Evolutionary conservation across 2,329 filamentous ascomycete genomes (phyloP).

Genomic region (Geoglossum cookeanum): DNA sequence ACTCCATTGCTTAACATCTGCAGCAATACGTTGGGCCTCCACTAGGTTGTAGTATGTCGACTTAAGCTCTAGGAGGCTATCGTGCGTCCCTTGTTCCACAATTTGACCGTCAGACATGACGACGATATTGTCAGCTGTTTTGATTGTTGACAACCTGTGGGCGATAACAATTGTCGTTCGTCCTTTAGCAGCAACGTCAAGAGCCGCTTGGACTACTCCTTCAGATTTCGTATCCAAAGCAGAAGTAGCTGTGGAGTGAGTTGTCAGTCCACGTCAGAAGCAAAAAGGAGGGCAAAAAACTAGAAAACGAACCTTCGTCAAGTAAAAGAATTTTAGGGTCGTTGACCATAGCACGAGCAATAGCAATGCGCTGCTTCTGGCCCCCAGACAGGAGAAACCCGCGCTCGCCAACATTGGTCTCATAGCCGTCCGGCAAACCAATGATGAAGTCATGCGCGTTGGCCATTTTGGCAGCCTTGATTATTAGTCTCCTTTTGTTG

Average conservation of each 20-base stretch:
- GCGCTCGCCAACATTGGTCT: conserved; percentile 88
- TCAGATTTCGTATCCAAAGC: conserved; percentile 90
- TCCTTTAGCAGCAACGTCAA: conserved; percentile 69
- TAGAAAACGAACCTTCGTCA: conserved; percentile 40
- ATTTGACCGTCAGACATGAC: conserved; percentile 78
- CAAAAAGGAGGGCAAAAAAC: background rate
- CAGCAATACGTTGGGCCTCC: conserved; percentile 65
- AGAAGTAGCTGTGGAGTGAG: conserved; percentile 45
- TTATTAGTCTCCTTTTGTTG: conserved; percentile 48
- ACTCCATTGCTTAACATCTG: conserved; percentile 25
- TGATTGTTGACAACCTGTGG: conserved; percentile 87
- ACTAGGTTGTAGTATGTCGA: conserved; percentile 73
- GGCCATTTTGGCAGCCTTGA: conserved; percentile 69
- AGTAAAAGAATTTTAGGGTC: conserved; percentile 83
- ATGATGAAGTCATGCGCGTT: conserved; percentile 89
- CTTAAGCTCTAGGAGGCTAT: conserved; percentile 49
- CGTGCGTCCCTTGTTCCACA: conserved; percentile 78
- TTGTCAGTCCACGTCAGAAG: background rate
- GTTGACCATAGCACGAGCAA: conserved; percentile 75
- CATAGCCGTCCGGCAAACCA: conserved; percentile 66
- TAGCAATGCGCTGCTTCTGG: conserved; percentile 92
- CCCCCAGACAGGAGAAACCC: conserved; percentile 86
- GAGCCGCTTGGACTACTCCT: conserved; percentile 78
- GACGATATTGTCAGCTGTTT: conserved; percentile 85
- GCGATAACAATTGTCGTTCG: conserved; percentile 93